Evolutionary conservation across 257 asterid species (phyloP).

Genomic region (Buddleja alternifolia): DNA sequence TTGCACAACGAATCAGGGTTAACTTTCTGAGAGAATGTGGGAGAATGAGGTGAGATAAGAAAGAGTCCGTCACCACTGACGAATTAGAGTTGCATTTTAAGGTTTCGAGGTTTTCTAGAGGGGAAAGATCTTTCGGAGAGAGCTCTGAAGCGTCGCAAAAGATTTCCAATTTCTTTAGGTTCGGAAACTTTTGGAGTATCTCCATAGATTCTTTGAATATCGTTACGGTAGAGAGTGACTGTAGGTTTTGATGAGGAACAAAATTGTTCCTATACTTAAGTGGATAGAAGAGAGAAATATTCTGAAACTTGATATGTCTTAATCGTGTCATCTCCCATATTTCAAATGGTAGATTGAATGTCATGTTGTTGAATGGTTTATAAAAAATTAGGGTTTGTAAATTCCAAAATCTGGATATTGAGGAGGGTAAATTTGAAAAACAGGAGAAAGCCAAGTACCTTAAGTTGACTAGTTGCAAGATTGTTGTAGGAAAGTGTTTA

Average conservation of each 20-base stretch:
- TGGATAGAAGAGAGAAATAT: not conserved
- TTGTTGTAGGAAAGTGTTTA: not conserved
- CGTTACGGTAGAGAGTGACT: not conserved
- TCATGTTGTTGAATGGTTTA: not conserved
- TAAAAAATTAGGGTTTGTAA: not conserved
- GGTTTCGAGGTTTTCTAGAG: not conserved
- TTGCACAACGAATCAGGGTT: not conserved
- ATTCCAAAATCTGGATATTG: not conserved
- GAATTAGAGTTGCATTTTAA: not conserved
- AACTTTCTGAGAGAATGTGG: not conserved
- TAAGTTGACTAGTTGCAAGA: not conserved
- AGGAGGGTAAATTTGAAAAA: not conserved
- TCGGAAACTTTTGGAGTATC: not conserved
- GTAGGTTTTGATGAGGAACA: not conserved
- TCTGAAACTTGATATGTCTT: conserved; percentile 6
- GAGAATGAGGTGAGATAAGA: not conserved
- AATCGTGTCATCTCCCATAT: not conserved
- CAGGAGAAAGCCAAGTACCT: not conserved
- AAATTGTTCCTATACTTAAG: not conserved
- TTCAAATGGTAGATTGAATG: not conserved
- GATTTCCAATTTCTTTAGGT: conserved; percentile 6
- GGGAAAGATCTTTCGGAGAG: not conserved
- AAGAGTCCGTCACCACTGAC: not conserved
- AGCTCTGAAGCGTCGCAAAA: not conserved
- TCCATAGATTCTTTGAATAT: not conserved